A percentile compares a stretch with the other conserved stretches of the same genome.
phyloP scores from a whole-genome alignment of 192 early-diverging fungal species.

The Podila minutissima region DNA sequence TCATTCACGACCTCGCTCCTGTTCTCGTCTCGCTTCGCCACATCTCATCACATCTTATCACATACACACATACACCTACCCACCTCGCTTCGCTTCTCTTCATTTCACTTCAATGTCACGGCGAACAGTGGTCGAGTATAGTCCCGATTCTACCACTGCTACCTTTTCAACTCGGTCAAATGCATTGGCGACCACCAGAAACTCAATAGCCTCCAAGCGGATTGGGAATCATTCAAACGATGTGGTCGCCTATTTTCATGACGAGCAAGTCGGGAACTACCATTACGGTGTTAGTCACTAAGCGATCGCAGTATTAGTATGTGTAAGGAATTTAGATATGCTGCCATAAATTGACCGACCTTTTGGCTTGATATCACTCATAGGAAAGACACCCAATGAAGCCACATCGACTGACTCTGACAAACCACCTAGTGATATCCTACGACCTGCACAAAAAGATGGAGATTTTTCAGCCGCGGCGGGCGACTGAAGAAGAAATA shows the following conservation, averaged over 20 bases:
- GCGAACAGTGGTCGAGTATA: slow-evolving; percentile 23
- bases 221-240: slow-evolving; percentile 64
- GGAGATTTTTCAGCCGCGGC: slow-evolving; percentile 85
- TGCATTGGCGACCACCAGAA: slow-evolving; percentile 29
- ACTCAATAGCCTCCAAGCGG: slow-evolving; percentile 25
- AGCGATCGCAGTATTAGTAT: background rate
- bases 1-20: too few species aligned
- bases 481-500: slow-evolving; percentile 90
- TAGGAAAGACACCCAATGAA: slow-evolving; percentile 85
- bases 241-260: slow-evolving; percentile 78
- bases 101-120: slow-evolving; percentile 19
- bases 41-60: too few species aligned
- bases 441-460: slow-evolving; percentile 94
- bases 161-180: slow-evolving; percentile 47
- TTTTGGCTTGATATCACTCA: background rate
- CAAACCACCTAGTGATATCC: slow-evolving; percentile 92
- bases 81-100: background rate
- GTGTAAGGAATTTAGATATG: background rate
- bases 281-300: slow-evolving; percentile 72
- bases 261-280: slow-evolving; percentile 82
- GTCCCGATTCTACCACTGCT: slow-evolving; percentile 33
- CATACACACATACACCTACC: too few species aligned
- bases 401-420: slow-evolving; percentile 93
- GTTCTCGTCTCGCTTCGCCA: too few species aligned
- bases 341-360: background rate